Conservation (phyloP, 768 basidiomycete genomes). For the Lactarius hengduanensis region DNA sequence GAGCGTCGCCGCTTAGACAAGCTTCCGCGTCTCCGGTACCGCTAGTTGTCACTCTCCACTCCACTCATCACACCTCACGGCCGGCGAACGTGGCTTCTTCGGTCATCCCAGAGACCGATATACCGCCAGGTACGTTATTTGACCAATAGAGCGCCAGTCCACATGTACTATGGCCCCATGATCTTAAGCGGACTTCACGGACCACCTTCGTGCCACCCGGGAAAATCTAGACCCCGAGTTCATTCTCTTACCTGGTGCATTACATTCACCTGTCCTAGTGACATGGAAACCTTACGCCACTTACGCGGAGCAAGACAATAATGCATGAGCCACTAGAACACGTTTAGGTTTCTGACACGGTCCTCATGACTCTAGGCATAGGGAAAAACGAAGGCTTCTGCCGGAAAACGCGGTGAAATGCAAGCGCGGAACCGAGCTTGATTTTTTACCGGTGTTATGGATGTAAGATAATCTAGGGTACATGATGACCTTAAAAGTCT, state of each 20-base stretch:
- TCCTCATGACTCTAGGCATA: not conserved
- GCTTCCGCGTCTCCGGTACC: not conserved
- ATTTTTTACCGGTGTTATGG: not conserved
- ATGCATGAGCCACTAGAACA: not conserved
- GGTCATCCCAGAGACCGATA: not conserved
- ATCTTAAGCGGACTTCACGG: not conserved
- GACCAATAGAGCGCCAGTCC: conserved; percentile 1
- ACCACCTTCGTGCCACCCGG: not conserved
- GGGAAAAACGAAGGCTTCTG: not conserved
- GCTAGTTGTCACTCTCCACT: not conserved
- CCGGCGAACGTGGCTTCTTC: not conserved
- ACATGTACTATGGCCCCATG: not conserved
- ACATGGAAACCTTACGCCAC: not conserved
- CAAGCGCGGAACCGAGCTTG: not conserved
- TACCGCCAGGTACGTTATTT: not conserved
- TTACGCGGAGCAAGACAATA: not conserved
- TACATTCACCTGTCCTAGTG: not conserved
- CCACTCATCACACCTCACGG: not conserved
- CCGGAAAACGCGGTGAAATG: not conserved
- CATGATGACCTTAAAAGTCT: not conserved
- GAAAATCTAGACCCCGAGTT: not conserved
- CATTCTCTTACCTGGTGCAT: not conserved
- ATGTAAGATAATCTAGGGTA: not conserved
- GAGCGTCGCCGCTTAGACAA: not conserved
- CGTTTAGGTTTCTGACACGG: not conserved